Base-by-base conservation (phyloP, 495 filamentous ascomycete species). In the Monascus purpureus region DNA sequence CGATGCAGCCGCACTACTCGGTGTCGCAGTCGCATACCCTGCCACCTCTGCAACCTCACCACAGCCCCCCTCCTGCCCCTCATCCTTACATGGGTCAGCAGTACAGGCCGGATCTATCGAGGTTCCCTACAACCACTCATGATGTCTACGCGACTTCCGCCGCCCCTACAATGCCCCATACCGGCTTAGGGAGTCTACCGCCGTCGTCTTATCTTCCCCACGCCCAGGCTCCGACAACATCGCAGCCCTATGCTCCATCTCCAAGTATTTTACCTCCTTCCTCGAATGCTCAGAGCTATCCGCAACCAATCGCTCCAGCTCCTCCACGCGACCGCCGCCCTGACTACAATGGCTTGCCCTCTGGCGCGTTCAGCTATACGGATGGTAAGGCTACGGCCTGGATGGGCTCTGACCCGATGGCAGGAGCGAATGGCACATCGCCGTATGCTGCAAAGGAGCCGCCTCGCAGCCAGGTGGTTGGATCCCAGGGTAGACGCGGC, bases 401-500 rank as follows among this genome's bases (percentile, higher is more conserved):
- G 33, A 57, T 60, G 49, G 46, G 43, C 17, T 46, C 48, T 6
- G 61, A 63, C 8, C 41, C 39, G 2, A 50, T 60, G 35, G 52
- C 57, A 12, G 54, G 47, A 31, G 50, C 49, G 13, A 65, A 65
- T 27, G 61, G 61, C 32, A 41, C 40, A 17, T 50, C 55, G 13
- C 50, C 55, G 1, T 59, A 63, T 33, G 57, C 43, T 28, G 40
- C 51, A 12, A 60, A 61, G 43, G 70, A 76, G 35, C 54, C 61
- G 18, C 72, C 75, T 40, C 82, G 83, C 2, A 84, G 80, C 2
- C 86, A 93, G 55, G 86, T 94, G 18, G 86, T 94, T 22, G 86
- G 86, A 8, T 88, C 84, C 27, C 86, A 94, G 60, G 86, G 86
- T 19, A 74, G 86, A 15, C 69, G 86, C 36, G 86, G 86, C 5